Evolutionary conservation across 345 rosid genomes (phyloP).

Genomic region (Streptanthus diversifolius): DNA sequence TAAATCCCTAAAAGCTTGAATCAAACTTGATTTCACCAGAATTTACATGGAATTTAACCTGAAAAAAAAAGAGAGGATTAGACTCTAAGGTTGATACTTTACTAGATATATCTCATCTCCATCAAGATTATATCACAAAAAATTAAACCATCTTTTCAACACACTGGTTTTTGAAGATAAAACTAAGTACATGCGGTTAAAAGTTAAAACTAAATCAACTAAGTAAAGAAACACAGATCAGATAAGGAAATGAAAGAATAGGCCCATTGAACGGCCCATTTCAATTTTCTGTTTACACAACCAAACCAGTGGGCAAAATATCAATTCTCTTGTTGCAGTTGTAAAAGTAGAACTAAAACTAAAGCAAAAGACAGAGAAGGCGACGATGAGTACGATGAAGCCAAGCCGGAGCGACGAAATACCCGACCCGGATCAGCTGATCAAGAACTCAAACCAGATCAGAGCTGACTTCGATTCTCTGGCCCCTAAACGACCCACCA

Average conservation of each 20-base stretch:
- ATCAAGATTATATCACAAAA: too few relatives aligned
- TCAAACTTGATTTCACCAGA: too few relatives aligned
- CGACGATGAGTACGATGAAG: slow-evolving; percentile 39
- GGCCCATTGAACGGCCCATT: slow-evolving; percentile 23
- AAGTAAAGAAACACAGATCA: too few relatives aligned
- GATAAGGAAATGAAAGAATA: not conserved
- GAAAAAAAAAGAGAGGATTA: too few relatives aligned
- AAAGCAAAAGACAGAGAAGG: slow-evolving; percentile 1
- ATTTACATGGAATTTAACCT: too few relatives aligned
- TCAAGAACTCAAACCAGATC: slow-evolving; percentile 46
- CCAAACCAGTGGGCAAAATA: not conserved
- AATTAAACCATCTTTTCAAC: too few relatives aligned
- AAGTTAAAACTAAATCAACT: too few relatives aligned
- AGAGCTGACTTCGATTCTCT: slow-evolving; percentile 59
- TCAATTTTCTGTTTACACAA: not conserved
- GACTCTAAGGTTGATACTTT: too few relatives aligned
- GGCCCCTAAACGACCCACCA: slow-evolving; percentile 64
- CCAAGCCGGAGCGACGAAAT: slow-evolving; percentile 87
- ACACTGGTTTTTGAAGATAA: too few relatives aligned
- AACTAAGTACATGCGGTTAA: too few relatives aligned
- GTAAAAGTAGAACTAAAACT: not conserved
- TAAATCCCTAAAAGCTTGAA: too few relatives aligned
- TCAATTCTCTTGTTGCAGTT: not conserved
- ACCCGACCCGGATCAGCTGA: slow-evolving; percentile 46
- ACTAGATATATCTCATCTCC: too few relatives aligned